Evolutionary conservation across 2,329 filamentous ascomycete genomes (phyloP), one percentile per base, ranked within the genome.

Genomic region (Ophiostoma populinum): DNA sequence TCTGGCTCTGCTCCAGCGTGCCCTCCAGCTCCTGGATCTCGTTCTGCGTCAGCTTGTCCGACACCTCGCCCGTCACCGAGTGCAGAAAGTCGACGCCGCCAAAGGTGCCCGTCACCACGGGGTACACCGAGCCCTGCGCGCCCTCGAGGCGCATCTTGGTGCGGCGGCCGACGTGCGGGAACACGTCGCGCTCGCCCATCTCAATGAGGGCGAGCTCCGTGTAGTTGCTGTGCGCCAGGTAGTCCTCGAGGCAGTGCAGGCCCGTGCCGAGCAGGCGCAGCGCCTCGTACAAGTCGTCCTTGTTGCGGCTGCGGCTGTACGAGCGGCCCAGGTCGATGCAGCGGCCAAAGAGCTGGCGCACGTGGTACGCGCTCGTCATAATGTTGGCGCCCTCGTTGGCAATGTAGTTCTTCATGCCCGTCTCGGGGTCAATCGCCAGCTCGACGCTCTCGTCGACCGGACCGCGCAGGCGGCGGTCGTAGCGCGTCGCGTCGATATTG

Each of bases 21-120:
- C 77, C 78, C 55, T 94, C 80, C 9, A 94, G 74, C 48, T 85
- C 76, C 49, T 92, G 72, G 37, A 95, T 75, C 52, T 95, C 87
- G 41, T 81, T 90, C 53, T 94, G 86, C 20, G 78, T 86, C 40
- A 86, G 63, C 59, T 93, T 93, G 56, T 94, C 86, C 25, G 78
- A 80, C 34, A 93, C 72, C 19, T 76, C 72, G 39, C 72, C 70
- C 30, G 70, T 80, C 20, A 92, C 85, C 1, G 80, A 90, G 59
- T 92, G 83, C 41, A 93, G 61, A 58, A 94, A 94, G 50, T 94
- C 87, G 11, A 93, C 86, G 43, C 86, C 86, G 42, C 86, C 86
- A 55, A 94, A 94, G 6, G 86, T 94, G 40, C 87, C 86, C 1
- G 86, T 94, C 29, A 92, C 68, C 41, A 87, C 61, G 6, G 86